Evolutionary conservation across 306 rosid genomes (phyloP).

Genomic region (Lithocarpus polystachyus): DNA sequence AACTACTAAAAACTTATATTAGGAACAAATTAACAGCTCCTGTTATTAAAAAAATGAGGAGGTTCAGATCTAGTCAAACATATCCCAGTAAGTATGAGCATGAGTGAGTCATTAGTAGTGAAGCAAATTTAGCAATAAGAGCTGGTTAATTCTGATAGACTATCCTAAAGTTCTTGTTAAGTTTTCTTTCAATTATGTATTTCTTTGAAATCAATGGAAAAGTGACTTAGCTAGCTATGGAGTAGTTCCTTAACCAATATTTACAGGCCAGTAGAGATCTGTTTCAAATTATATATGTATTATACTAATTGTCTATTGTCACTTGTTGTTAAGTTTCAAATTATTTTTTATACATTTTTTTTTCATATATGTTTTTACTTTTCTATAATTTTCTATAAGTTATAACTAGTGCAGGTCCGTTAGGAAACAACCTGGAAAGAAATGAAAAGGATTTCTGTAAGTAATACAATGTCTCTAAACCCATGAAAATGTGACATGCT

Average conservation of each 20-base stretch:
- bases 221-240: no score
- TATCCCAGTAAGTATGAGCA: not conserved
- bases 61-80: not conserved
- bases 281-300: no score
- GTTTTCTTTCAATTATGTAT: no score
- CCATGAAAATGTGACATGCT: not conserved
- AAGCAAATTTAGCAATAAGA: not conserved
- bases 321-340: not conserved
- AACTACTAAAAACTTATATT: not conserved
- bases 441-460: not conserved
- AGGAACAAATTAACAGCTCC: not conserved
- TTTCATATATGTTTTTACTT: not conserved
- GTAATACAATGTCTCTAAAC: not conserved
- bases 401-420: not conserved
- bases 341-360: not conserved
- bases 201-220: no score
- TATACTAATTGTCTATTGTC: no score
- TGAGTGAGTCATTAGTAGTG: not conserved
- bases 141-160: not conserved
- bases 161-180: not conserved
- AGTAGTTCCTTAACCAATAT: no score
- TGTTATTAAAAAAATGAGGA: not conserved
- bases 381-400: not conserved
- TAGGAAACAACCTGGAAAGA: constrained; percentile 11
- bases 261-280: no score